Evolutionary conservation across 1,284 basidiomycete genomes (phyloP), one percentile per base, ranked within the genome.

Genomic region (Trichosporon asahii): DNA sequence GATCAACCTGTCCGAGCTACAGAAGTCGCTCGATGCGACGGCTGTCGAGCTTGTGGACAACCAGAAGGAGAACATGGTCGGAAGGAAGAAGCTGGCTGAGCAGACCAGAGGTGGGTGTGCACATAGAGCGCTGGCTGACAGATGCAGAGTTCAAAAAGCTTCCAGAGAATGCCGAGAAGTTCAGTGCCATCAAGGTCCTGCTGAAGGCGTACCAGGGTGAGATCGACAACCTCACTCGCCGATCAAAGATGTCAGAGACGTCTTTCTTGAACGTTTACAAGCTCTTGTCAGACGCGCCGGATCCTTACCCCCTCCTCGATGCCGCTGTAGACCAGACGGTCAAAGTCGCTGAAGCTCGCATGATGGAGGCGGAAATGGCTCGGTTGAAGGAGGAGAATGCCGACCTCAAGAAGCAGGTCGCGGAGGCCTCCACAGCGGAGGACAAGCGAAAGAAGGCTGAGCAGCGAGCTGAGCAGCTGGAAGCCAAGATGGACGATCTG

Each of bases 201-300:
- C 86, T 98, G 67, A 97, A 95, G 85, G 94, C 94, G 3, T 98
- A 99, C 85, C 96, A 99, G 84, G 87, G 90, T 7, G 96, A 98
- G 84, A 98, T 99, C 72, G 96, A 99, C 85, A 90, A 86, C 76
- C 88, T 99, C 71, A 98, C 95, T 0, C 93, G 93, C 74, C 90
- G 96, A 7, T 92, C 91, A 35, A 98, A 97, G 80, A 84, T 88
- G 18, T 91, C 95, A 1, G 96, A 98, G 85, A 95, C 92, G 77
- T 92, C 94, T 0, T 97, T 99, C 83, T 86, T 98, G 35, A 92
- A 90, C 76, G 90, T 95, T 14, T 97, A 97, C 87, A 97, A 97
- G 82, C 89, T 95, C 23, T 84, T 99, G 3, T 92, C 93, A 0
- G 94, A 96, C 78, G 95, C 93, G 6, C 95, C 95, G 0, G 96